A percentile compares a stretch with the other conserved stretches of the same genome.
Conservation (phyloP, 2,329 filamentous ascomycete species). For the Dactylellina parvicollis region DNA sequence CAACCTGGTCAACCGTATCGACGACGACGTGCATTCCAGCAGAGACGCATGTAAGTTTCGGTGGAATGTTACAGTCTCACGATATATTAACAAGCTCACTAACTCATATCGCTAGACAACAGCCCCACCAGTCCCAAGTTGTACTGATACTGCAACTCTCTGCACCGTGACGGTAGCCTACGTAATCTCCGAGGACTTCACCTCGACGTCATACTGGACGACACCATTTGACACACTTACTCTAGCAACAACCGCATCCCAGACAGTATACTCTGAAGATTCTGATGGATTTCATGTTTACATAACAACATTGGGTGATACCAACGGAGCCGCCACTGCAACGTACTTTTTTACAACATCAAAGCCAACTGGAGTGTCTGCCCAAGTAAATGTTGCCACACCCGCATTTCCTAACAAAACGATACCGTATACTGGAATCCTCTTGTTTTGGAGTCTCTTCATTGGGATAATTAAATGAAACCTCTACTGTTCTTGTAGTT, state of each 20-base stretch:
- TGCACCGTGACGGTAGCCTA: conserved; percentile 46
- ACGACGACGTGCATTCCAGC: conserved; percentile 38
- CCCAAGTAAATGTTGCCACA: conserved; percentile 7
- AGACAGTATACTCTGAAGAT: conserved; percentile 47
- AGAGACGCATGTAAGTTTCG: conserved; percentile 33
- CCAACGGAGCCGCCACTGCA: conserved; percentile 28
- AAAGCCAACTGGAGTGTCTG: conserved; percentile 12
- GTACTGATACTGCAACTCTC: conserved; percentile 34
- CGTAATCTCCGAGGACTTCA: conserved; percentile 41
- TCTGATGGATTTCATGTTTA: conserved; percentile 50
- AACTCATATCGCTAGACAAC: conserved; percentile 7
- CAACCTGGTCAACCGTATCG: conserved; percentile 39
- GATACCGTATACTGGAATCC: conserved; percentile 13
- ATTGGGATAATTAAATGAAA: too few species aligned
- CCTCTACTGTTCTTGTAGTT: too few species aligned
- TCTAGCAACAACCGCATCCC: conserved; percentile 30
- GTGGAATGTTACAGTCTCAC: background rate
- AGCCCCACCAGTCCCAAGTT: conserved; percentile 21
- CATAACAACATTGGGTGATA: conserved; percentile 36
- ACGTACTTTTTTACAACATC: conserved; percentile 49
- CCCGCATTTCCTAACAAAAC: background rate
- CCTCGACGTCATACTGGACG: conserved; percentile 41
- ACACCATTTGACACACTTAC: conserved; percentile 22
- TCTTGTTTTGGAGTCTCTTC: conserved; percentile 32
- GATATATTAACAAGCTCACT: background rate